Conservation (phyloP, 495 filamentous ascomycete species). For the Parathielavia hyrcaniae region DNA sequence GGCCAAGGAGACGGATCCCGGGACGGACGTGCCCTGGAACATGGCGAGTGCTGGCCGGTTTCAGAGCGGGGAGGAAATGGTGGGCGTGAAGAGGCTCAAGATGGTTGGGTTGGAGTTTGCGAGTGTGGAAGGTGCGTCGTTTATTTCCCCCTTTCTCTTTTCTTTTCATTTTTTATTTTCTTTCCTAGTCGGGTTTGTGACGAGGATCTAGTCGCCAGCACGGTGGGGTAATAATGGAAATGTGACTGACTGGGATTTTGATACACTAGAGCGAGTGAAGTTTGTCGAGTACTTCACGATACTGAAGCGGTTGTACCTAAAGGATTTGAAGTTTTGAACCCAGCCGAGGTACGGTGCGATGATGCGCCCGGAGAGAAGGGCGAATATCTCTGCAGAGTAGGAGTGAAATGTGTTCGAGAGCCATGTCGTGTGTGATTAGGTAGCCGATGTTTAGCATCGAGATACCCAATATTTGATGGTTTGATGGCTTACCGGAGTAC, state of each 20-base stretch:
- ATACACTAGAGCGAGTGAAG: background rate
- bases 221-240: too few relatives aligned
- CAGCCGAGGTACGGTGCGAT: background rate
- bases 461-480: too few relatives aligned
- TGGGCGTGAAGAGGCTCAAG: constrained; percentile 11
- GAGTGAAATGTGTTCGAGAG: too few relatives aligned
- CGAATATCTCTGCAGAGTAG: too few relatives aligned
- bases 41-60: constrained; percentile 15
- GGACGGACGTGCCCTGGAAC: background rate
- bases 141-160: background rate
- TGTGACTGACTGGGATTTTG: background rate
- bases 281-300: constrained; percentile 11
- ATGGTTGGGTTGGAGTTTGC: constrained; percentile 16
- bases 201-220: background rate
- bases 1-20: background rate
- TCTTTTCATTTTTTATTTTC: background rate
- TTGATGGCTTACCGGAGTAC: too few relatives aligned
- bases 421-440: too few relatives aligned
- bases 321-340: background rate
- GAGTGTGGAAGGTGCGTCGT: constrained; percentile 15
- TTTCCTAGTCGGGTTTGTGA: background rate
- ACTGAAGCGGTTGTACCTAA: constrained; percentile 8
- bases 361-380: background rate
- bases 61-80: constrained; percentile 11
- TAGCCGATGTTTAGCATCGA: too few relatives aligned